Conservation (phyloP, 805 yeast genomes). For the Yarrowia yakushimensis region DNA sequence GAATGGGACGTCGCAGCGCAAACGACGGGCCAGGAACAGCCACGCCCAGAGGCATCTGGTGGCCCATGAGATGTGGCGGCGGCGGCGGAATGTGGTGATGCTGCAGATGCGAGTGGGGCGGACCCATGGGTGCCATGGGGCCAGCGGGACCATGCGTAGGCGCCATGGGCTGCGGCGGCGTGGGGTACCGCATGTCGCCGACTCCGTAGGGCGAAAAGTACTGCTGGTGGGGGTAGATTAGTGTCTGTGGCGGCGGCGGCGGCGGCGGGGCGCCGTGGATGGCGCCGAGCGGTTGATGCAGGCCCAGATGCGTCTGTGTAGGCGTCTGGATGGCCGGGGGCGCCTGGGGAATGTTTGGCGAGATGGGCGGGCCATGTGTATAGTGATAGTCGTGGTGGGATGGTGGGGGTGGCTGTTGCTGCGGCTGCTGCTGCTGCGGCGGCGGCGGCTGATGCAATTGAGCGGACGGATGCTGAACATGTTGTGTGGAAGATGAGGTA, state of each 20-base stretch:
- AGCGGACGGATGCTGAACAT: background rate
- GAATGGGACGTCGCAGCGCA: constrained; percentile 15
- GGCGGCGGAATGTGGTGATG: constrained; percentile 10
- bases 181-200: constrained; percentile 15
- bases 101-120: constrained; percentile 8
- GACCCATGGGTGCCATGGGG: constrained; percentile 12
- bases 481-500: background rate
- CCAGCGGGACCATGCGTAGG: background rate
- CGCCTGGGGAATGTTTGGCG: background rate
- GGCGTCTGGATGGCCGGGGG: background rate
- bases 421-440: background rate
- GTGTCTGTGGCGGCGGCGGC: constrained; percentile 11
- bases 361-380: constrained; percentile 6
- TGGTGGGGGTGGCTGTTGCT: background rate
- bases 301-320: background rate
- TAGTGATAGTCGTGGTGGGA: constrained; percentile 7
- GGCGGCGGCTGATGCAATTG: constrained; percentile 5
- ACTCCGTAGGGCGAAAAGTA: constrained; percentile 5
- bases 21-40: constrained; percentile 4
- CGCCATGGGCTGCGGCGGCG: constrained; percentile 16
- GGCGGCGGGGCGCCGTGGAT: background rate
- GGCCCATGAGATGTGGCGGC: constrained; percentile 7
- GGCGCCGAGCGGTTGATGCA: background rate
- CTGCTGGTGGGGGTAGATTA: constrained; percentile 14
- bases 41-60: constrained; percentile 2